These are phyloP conservation scores for Yamadazyma atmosphaerica DNA, from an alignment of 1,139 yeast genomes.

Conservation along the genomic window DNA sequence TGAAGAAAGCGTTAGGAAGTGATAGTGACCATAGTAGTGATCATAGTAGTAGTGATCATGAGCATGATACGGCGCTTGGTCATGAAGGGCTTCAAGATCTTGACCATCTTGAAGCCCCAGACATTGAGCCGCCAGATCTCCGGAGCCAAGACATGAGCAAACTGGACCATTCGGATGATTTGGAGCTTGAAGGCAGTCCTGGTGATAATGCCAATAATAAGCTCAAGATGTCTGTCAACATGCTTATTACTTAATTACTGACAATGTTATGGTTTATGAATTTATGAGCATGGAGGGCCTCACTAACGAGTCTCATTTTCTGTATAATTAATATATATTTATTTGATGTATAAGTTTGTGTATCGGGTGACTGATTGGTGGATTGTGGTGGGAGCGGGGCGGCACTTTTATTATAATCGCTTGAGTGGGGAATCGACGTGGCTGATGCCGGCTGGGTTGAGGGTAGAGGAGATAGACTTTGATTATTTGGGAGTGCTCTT, in stretches of 20 bases:
- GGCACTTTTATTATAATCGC: conserved; percentile 15
- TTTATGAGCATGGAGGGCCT: not conserved
- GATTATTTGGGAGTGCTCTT: conserved; percentile 33
- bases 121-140: no score
- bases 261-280: no score
- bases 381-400: conserved; percentile 11
- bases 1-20: conserved; percentile 12
- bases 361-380: conserved; percentile 13
- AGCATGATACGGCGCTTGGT: no score
- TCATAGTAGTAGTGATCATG: conserved; percentile 2
- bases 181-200: not conserved
- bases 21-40: conserved; percentile 5
- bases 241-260: conserved; percentile 37
- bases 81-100: not conserved
- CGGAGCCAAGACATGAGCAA: not conserved
- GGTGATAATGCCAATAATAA: conserved; percentile 28
- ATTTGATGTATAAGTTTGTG: conserved; percentile 14
- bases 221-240: conserved; percentile 47
- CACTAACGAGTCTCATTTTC: no score
- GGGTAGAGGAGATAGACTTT: conserved; percentile 17
- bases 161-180: conserved; percentile 2
- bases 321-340: conserved; percentile 4
- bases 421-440: conserved; percentile 8
- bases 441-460: conserved; percentile 13
- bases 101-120: no score